Base-by-base conservation (phyloP, 108 stramenopile genomes). In the Cylindrotheca fusiformis region DNA sequence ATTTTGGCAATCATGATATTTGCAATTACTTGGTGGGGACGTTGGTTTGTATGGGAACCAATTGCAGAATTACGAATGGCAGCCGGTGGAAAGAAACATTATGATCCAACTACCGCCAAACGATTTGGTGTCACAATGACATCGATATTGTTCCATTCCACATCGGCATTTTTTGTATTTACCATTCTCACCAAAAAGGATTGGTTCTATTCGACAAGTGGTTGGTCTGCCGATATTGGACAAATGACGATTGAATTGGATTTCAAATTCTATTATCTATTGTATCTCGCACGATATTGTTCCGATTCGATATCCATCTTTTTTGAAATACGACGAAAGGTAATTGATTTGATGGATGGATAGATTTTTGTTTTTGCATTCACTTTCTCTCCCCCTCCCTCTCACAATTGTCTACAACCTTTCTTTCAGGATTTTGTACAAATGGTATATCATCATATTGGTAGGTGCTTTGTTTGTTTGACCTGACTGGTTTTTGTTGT, bases 191-290 rank as follows among this genome's bases (percentile, higher is more conserved):
- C 30, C 14, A 45, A 36, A 20, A 66, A 65, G 50, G 56, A 65
- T 19, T 65, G 71, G 71, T 48, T 60, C 2, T 60, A 24, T 19
- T 44, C 32, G 8, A n/a, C 47, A 21, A n/a, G 45, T 28, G 48
- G n/a, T 5, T 74, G 71, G 65, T 21, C 18, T 23, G 36, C 22
- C 32, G 14, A 26, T 24, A 22, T 48, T 21, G 24, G 48, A 46
- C 19, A 17, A 18, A 23, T 55, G 18, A 8, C 14, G 20, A 25
- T 60, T 73, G 63, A 33, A 17, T 55, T 61, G 2, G 80, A 78
- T 53, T 63, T 70, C 55, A 58, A 71, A 24, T 76, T 72, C 48
- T 83, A 67, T 36, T 83, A 79, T 41, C 30, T 83, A 21, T 41
- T 73, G 3, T 83, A 83, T 48, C 68, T 53, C 28, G 68, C 74